phyloP scores from a whole-genome alignment of 352 stramenopile species.

The Globisporangium spiculum region DNA sequence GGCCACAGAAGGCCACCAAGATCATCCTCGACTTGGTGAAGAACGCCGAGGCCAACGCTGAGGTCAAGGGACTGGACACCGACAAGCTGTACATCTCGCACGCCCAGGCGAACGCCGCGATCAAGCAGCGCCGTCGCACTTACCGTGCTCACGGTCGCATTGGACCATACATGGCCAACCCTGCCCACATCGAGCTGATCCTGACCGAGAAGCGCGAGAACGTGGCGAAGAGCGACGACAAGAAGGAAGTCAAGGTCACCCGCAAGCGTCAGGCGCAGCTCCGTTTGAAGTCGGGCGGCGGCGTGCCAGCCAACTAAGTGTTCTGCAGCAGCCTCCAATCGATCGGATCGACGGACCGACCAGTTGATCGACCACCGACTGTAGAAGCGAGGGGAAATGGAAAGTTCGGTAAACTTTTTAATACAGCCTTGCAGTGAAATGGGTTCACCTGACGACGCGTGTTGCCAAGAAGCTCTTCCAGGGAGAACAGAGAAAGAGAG shows the following conservation, averaged over 20 bases:
- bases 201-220: conserved; percentile 95
- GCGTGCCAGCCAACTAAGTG: conserved; percentile 80
- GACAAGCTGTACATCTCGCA: conserved; percentile 97
- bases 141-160: conserved; percentile 98
- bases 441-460: conserved; percentile 59
- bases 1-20: conserved; percentile 98
- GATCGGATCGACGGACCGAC: not conserved
- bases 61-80: conserved; percentile 97
- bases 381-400: conserved; percentile 38
- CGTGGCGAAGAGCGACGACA: conserved; percentile 90
- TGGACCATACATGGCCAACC: conserved; percentile 98
- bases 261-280: conserved; percentile 89
- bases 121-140: conserved; percentile 98
- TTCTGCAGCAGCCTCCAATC: conserved; percentile 4
- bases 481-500: not conserved
- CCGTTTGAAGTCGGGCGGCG: conserved; percentile 86
- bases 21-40: conserved; percentile 98
- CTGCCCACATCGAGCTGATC: conserved; percentile 99
- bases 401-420: conserved; percentile 65
- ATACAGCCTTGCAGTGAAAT: conserved; percentile 79
- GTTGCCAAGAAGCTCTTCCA: conserved; percentile 1
- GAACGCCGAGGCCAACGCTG: conserved; percentile 98
- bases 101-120: conserved; percentile 97
- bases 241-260: conserved; percentile 77
- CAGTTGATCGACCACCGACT: conserved; percentile 20